These are phyloP conservation scores for Ailanthus altissimus DNA, from an alignment of 345 rosid species.

Conservation along the genomic window DNA sequence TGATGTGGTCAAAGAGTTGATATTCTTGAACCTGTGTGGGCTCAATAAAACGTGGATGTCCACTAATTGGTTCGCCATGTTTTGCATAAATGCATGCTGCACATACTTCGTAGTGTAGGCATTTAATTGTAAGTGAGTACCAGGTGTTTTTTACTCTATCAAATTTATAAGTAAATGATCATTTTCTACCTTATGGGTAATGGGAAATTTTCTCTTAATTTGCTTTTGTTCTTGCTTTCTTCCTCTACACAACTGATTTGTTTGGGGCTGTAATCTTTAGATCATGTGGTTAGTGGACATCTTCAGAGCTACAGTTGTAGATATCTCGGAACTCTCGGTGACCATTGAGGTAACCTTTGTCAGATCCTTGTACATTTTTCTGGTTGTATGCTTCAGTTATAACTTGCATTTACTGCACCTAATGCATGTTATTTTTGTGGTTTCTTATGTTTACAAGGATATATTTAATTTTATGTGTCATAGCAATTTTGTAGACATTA, in stretches of 20 bases:
- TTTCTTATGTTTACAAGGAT: too few relatives aligned
- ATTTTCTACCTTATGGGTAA: background rate
- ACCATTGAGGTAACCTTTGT: conserved; percentile 70
- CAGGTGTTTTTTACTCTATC: background rate
- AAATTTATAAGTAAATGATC: background rate
- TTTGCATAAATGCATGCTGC: background rate
- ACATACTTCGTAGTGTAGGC: background rate
- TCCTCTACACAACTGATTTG: background rate
- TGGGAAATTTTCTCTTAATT: background rate
- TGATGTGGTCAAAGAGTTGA: background rate
- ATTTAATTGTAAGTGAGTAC: background rate
- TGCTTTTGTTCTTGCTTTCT: background rate
- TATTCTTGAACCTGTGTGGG: background rate
- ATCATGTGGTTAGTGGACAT: conserved; percentile 91
- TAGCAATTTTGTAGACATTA: too few relatives aligned
- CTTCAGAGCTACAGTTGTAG: conserved; percentile 85
- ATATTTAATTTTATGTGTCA: too few relatives aligned
- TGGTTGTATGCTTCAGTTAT: background rate
- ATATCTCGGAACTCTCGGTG: conserved; percentile 65
- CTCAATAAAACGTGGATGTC: background rate
- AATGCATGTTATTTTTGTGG: too few relatives aligned
- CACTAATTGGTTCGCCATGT: background rate
- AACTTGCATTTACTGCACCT: background rate
- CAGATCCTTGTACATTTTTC: conserved; percentile 1
- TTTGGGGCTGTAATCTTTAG: conserved; percentile 43